Percentiles rank a stretch among this genome's conserved stretches.
Conservation (phyloP, 106 monocot genomes). For the Dendrobium nobile region DNA sequence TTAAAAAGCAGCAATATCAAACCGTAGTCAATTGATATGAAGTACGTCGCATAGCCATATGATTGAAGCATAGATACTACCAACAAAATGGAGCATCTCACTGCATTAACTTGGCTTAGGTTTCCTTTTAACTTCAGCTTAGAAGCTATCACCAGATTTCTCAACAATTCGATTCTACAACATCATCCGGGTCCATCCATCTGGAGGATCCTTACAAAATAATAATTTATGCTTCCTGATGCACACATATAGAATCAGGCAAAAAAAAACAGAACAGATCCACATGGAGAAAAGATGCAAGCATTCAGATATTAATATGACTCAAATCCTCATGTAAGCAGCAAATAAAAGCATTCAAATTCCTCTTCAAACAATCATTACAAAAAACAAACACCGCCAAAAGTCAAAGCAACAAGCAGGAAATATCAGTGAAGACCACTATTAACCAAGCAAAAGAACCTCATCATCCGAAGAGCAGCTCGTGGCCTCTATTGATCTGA, state of each 20-base stretch:
- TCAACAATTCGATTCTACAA: not conserved
- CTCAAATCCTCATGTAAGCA: not conserved
- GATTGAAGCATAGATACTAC: not conserved
- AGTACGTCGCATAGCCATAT: not conserved
- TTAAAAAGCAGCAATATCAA: not conserved
- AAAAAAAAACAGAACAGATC: not conserved
- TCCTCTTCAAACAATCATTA: not conserved
- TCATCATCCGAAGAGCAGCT: not conserved
- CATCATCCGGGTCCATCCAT: not conserved
- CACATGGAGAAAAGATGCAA: not conserved
- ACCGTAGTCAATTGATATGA: not conserved
- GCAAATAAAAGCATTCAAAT: not conserved
- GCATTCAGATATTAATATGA: not conserved
- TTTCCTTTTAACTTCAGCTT: not conserved
- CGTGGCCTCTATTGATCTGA: too few species aligned
- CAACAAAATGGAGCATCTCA: not conserved
- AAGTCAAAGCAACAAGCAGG: not conserved
- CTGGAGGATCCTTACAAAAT: not conserved
- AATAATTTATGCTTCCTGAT: not conserved
- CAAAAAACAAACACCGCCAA: not conserved
- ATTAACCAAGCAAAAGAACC: constrained; percentile 7
- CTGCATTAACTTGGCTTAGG: not conserved
- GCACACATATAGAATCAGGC: not conserved
- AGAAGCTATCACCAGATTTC: not conserved
- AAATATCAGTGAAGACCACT: not conserved